Conservation (phyloP, 2,329 filamentous ascomycete genomes). For the Torrubiellomyces zombiae region DNA sequence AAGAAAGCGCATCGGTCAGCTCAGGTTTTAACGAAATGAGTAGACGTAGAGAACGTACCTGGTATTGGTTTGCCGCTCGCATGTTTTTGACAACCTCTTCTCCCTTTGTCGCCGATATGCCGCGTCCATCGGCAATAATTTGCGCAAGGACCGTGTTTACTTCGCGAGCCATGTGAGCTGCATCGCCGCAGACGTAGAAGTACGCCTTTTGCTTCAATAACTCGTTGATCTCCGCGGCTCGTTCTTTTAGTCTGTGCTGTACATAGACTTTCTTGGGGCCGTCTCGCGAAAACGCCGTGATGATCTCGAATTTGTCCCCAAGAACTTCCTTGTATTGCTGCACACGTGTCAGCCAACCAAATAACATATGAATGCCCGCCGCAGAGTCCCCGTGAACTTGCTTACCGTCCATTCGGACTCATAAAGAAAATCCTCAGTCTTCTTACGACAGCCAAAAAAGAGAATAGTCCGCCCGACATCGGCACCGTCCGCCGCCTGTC, state of each 20-base stretch:
- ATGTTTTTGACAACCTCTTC: slow-evolving; percentile 97
- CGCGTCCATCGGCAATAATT: slow-evolving; percentile 72
- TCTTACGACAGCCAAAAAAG: slow-evolving; percentile 89
- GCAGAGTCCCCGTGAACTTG: too few species aligned
- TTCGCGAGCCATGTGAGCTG: slow-evolving; percentile 90
- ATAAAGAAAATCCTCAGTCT: slow-evolving; percentile 85
- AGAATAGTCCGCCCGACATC: slow-evolving; percentile 75
- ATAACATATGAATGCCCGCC: neutral
- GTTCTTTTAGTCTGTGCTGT: slow-evolving; percentile 78
- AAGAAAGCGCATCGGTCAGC: too few species aligned
- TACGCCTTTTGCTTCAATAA: slow-evolving; percentile 76
- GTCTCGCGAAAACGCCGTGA: slow-evolving; percentile 93
- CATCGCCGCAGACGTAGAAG: slow-evolving; percentile 97
- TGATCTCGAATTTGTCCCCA: slow-evolving; percentile 75
- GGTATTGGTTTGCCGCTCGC: slow-evolving; percentile 89
- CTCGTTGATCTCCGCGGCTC: slow-evolving; percentile 69
- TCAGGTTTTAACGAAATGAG: too few species aligned
- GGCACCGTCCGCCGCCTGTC: slow-evolving; percentile 62
- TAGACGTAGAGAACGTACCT: slow-evolving; percentile 51
- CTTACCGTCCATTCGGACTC: slow-evolving; percentile 82
- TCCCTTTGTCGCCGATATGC: slow-evolving; percentile 68
- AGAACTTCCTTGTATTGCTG: slow-evolving; percentile 72
- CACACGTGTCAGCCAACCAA: slow-evolving; percentile 4
- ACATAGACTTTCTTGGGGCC: slow-evolving; percentile 84
- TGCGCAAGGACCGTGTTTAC: slow-evolving; percentile 76